A percentile compares a stretch with the other conserved stretches of the same genome.
Conservation (phyloP, 176 grass and related monocot genomes). For the Otatea glauca region DNA sequence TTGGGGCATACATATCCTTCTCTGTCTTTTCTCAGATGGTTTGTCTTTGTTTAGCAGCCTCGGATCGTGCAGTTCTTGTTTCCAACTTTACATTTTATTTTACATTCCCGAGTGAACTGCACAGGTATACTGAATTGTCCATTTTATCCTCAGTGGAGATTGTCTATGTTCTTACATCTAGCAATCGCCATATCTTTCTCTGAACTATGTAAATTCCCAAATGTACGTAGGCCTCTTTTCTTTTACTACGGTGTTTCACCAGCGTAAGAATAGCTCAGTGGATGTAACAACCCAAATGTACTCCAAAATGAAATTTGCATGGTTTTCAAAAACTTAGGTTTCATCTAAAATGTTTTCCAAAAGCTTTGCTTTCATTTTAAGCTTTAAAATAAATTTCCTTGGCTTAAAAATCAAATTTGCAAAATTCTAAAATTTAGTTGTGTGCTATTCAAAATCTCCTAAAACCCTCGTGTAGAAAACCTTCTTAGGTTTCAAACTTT, state of each 20-base stretch:
- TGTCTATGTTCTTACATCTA: neutral
- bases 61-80: neutral
- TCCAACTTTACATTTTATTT: neutral
- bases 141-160: neutral
- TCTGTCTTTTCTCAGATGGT: neutral
- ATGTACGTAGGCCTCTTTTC: neutral
- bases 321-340: no score
- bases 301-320: no score
- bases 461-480: no score
- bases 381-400: no score
- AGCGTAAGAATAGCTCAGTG: constrained; percentile 1
- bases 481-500: no score
- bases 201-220: neutral
- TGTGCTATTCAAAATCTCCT: no score
- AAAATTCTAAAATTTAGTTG: no score
- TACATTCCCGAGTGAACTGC: neutral
- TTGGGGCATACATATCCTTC: neutral
- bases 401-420: no score
- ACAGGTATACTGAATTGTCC: neutral
- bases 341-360: no score
- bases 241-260: neutral
- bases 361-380: no score
- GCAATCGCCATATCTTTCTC: neutral
- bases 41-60: neutral
- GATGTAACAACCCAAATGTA: no score